Evolutionary conservation across 192 early-diverging fungal species (phyloP), one percentile per base, ranked within the genome.

Genomic region (Umbelopsis sp.): DNA sequence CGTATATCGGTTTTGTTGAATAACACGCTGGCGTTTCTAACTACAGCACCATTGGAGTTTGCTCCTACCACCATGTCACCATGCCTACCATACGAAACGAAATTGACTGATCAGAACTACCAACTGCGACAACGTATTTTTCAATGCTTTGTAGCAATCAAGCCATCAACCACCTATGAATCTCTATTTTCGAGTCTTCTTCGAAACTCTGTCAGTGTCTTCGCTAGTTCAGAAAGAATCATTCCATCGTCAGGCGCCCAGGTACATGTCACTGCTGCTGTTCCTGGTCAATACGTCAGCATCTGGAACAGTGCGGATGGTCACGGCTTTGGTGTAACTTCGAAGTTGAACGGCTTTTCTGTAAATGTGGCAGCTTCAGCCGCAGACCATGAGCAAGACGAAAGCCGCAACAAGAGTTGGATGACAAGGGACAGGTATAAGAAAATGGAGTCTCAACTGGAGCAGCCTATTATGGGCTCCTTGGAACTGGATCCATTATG

Each of bases 1-100:
- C 81, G 92, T 18, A 80, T 94, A 11, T 76, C 89, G 1, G 92
- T 92, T 4, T 77, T 88, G 12, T 74, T 96, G 61, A 91, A 88
- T 66, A 94, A 94, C 70, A 84, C 88, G 0, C 67, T 95, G 21
- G 75, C 80, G 0, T 95, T 93, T 67, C 64, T 90, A 12, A 69
- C 79, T 2, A 74, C 81, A 1, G 78, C 90, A 10, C 86, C 88
- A 5, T 75, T 76, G 18, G 74, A 77, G 1, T 89, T 89, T 74
- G 23, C 75, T 0, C 73, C 77, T 16, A 58, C 77, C 33, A 75
- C 77, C 0, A 64, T 81, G 37, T 84, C 83, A 44, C 41, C 71
- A 9, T 78, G 71, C 16, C 25, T 80, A 13, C 77, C 82, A 23
- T 80, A 88, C 37, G 84, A 90, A 25, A 68, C 66, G 4, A 71